Conservation (phyloP, 345 rosid genomes). For the Hevea brasiliensis region DNA sequence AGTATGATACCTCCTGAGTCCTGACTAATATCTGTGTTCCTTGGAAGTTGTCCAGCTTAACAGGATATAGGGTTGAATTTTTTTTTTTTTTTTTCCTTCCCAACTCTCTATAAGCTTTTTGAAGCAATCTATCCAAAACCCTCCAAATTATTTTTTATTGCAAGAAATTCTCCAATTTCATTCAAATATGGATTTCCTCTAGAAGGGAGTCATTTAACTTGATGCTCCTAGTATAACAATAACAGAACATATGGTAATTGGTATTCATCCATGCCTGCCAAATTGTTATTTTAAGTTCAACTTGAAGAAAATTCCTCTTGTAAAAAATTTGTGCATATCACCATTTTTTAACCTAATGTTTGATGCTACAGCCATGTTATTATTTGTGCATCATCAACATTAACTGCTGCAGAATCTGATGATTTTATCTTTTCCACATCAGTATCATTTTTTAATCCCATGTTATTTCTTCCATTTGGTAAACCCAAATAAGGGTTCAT, state of each 20-base stretch:
- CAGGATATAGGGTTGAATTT: background rate
- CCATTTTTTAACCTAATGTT: background rate
- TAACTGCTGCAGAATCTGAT: no score
- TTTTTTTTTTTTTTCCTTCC: no score
- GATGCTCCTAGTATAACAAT: background rate
- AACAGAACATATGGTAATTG: background rate
- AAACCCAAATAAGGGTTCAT: background rate
- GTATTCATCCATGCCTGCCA: background rate
- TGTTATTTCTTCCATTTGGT: no score
- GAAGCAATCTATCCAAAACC: background rate
- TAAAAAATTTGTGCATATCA: background rate
- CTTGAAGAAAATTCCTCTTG: background rate
- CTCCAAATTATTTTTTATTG: background rate
- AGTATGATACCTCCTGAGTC: background rate
- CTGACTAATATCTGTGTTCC: background rate
- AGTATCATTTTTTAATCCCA: no score
- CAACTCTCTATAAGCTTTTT: background rate
- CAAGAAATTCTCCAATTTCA: background rate
- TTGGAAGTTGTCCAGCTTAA: background rate
- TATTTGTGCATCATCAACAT: background rate
- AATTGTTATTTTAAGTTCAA: background rate
- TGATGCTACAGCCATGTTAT: background rate
- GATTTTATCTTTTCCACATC: no score
- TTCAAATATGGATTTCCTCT: background rate
- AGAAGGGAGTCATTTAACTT: background rate